A percentile compares a stretch with the other conserved stretches of the same genome.
Evolutionary conservation across 169 alveolate genomes (phyloP).

Genomic region (Plasmodium vivax): DNA sequence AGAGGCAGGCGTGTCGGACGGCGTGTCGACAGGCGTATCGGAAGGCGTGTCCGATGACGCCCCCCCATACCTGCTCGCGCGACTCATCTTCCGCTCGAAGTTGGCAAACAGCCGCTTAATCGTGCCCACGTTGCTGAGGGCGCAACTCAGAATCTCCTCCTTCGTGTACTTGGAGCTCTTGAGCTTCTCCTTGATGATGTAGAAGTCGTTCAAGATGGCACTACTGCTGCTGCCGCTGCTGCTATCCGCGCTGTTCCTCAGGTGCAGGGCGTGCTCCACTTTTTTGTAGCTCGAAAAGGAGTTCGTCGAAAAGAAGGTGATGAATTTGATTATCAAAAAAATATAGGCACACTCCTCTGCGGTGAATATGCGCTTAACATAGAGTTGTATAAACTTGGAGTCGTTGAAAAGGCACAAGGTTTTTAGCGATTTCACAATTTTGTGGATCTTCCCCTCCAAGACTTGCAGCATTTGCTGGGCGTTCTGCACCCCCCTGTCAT

Average conservation of each 20-base stretch:
- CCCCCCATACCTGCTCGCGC: too few species aligned
- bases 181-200: slow-evolving; percentile 53
- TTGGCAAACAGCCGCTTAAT: slow-evolving; percentile 36
- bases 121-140: slow-evolving; percentile 23
- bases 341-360: slow-evolving; percentile 65
- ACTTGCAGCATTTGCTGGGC: not conserved
- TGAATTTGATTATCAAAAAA: slow-evolving; percentile 34
- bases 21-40: too few species aligned
- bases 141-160: slow-evolving; percentile 57
- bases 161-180: slow-evolving; percentile 68
- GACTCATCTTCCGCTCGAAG: slow-evolving; percentile 28
- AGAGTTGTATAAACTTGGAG: slow-evolving; percentile 39
- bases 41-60: too few species aligned
- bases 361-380: slow-evolving; percentile 56
- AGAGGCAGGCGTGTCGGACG: not conserved
- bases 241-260: not conserved
- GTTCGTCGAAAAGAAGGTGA: slow-evolving; percentile 49
- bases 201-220: slow-evolving; percentile 38
- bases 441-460: slow-evolving; percentile 2
- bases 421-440: slow-evolving; percentile 34
- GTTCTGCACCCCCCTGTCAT: not conserved
- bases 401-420: slow-evolving; percentile 45
- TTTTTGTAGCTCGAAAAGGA: slow-evolving; percentile 58
- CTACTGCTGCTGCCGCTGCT: not conserved
- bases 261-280: slow-evolving; percentile 42